Base-by-base conservation (phyloP, 352 stramenopile species). In the Peronosclerospora sorghi region DNA sequence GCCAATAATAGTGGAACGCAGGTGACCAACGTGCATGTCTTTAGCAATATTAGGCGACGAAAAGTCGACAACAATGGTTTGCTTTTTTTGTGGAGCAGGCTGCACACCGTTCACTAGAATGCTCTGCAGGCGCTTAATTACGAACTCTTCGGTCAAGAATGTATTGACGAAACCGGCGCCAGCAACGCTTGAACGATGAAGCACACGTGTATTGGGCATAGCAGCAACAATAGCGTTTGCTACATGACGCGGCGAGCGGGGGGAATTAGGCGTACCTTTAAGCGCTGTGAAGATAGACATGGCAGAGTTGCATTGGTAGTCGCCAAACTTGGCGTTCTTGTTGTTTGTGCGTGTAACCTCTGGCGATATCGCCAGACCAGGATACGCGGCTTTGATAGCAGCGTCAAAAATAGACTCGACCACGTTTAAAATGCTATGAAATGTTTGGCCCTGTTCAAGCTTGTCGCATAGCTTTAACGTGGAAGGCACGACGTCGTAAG, bases 301-400 rank as follows among this genome's bases (percentile, higher is more conserved):
- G 46, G 95, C 86, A 20, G 82, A 94, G 70, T 98, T 98, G 68
- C 95, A 98, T 74, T 99, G 96, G 74, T 97, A 99, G 70, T 99
- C 96, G 35, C 79, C 79, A 48, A 89, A 89, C 51, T 84, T 83
- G 47, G 76, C 60, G 55, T 86, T 89, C 61, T 89, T 89, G 3
- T 59, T 47, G 48, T 79, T 82, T 15, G 79, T 87, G 45, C 76
- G 74, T 41, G 73, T 80, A 23, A 89, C 60, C 26, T 82, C 68
- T 14, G 67, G 48, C 26, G 70, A 63, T 7, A 85, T 50, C 24
- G 55, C 40, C 20, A 89, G 30, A 3, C 62, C 62, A 6, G 79
- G 79, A 51, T 79, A 92, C 30, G 74, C 76, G 9, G 72, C 45
- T 36, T 77, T 68, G 27, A 92, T 83, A 18, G 76, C 76, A 5